Evolutionary conservation across 2,329 filamentous ascomycete genomes (phyloP), one percentile per base, ranked within the genome.

Genomic region (Epichloe sylvatica): DNA sequence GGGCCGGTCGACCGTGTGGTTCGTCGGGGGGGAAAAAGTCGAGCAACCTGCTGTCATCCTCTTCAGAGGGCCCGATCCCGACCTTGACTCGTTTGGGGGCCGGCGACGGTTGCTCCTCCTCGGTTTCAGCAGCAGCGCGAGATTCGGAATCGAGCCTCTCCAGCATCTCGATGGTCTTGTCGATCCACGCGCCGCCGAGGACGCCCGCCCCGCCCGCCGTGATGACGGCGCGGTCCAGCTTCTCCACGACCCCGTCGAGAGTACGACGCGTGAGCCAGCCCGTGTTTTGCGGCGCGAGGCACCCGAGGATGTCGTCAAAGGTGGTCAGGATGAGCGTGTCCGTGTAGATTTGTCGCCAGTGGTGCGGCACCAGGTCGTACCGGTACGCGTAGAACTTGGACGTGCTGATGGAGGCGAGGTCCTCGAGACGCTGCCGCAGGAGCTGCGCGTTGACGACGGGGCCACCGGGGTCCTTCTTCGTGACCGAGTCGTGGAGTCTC

Each of bases 171-270:
- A 85, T 58, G 0, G 74, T 71, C 40, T 65, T 60, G 50, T 82
- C 72, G 43, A 82, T 71, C 63, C 74, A 78, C 3, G 12, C 45
- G 19, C 65, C 60, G 7, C 77, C 74, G 49, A 85, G 70, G 1
- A 61, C 54, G 0, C 75, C 71, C 1, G 78, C 77, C 0, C 76
- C 83, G 1, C 84, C 86, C 0, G 86, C 78, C 49, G 89, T 76
- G 43, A 94, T 86, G 42, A 94, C 66, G 0, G 84, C 82, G 63
- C 81, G 80, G 58, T 96, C 90, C 2, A 97, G 72, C 1, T 74
- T 67, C 48, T 74, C 73, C 35, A 94, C 76, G 2, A 84, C 70
- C 2, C 71, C 63, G 35, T 77, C 72, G 4, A 89, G 60, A 3
- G 53, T 48, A 8, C 49, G 46, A 30, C 58, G 56, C 6, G 55